A percentile compares a stretch with the other conserved stretches of the same genome.
phyloP scores from a whole-genome alignment of 257 asterid genomes.

The Solanum pennellii region DNA sequence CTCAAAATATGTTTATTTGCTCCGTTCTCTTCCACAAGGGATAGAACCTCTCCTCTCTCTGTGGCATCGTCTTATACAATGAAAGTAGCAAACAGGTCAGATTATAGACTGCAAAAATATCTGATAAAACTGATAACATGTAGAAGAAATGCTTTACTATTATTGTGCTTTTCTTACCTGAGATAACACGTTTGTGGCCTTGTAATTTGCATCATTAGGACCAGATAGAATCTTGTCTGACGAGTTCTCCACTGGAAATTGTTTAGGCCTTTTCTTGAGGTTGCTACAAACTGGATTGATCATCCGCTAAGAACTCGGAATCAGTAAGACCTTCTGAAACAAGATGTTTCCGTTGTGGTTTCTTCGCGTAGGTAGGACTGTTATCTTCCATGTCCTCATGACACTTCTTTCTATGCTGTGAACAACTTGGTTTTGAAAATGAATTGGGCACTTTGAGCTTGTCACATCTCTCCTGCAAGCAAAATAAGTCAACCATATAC shows the following conservation, averaged over 20 bases:
- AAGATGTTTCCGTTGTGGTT: conserved; percentile 9
- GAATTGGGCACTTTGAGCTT: conserved; percentile 19
- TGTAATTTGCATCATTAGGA: conserved; percentile 9
- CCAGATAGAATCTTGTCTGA: conserved; percentile 9
- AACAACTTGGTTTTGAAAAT: conserved; percentile 8
- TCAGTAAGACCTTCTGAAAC: conserved; percentile 7
- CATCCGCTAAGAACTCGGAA: conserved; percentile 15
- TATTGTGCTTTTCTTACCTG: conserved; percentile 16
- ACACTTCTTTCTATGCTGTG: conserved; percentile 11
- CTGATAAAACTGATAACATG: conserved; percentile 3
- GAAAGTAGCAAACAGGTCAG: conserved; percentile 8
- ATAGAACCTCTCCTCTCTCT: conserved; percentile 6
- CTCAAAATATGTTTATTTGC: conserved; percentile 5
- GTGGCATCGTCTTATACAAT: neutral
- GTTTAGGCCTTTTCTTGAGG: conserved; percentile 13
- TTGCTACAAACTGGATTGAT: conserved; percentile 23
- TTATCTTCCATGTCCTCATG: neutral
- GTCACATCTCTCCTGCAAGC: conserved; percentile 32
- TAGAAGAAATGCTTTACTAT: conserved; percentile 3
- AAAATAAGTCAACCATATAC: neutral
- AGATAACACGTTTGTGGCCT: conserved; percentile 26
- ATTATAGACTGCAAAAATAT: neutral
- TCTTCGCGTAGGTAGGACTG: conserved; percentile 12
- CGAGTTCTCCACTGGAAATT: conserved; percentile 7
- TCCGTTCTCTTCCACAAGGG: conserved; percentile 14